phyloP scores from a whole-genome alignment of 345 rosid genomes.

The Rhizophora apiculata region DNA sequence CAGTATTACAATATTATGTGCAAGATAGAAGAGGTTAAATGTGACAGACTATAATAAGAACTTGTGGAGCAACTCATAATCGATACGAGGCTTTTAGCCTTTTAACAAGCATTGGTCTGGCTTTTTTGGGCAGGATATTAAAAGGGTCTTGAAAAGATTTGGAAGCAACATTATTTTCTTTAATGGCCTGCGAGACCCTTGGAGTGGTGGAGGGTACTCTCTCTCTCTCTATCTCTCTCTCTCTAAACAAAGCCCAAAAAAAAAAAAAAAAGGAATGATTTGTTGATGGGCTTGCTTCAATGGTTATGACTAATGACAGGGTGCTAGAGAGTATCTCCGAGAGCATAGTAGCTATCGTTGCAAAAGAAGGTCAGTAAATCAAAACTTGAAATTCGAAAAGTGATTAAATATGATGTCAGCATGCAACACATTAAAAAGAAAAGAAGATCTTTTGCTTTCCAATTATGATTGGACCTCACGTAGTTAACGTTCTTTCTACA shows the following conservation, averaged over 20 bases:
- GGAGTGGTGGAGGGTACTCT: slow-evolving; percentile 65
- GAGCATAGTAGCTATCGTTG: slow-evolving; percentile 52
- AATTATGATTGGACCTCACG: too few relatives aligned
- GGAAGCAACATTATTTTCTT: slow-evolving; percentile 66
- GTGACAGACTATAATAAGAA: too few relatives aligned
- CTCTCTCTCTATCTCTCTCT: background rate
- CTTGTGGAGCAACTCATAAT: too few relatives aligned
- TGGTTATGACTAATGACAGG: slow-evolving; percentile 25
- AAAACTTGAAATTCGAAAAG: background rate
- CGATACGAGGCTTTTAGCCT: too few relatives aligned
- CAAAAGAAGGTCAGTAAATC: slow-evolving; percentile 42
- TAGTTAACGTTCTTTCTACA: background rate
- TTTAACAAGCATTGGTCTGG: too few relatives aligned
- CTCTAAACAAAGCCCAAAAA: background rate
- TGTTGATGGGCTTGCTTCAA: background rate
- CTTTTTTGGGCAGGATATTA: slow-evolving; percentile 34
- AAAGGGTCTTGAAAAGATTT: slow-evolving; percentile 44
- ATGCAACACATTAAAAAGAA: too few relatives aligned
- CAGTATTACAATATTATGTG: background rate
- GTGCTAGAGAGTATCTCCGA: slow-evolving; percentile 45
- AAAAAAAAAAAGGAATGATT: background rate
- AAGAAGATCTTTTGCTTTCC: too few relatives aligned
- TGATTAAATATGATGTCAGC: background rate
- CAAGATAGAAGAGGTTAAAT: background rate
- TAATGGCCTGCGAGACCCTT: slow-evolving; percentile 70